Base-by-base conservation (phyloP, 768 basidiomycete genomes). In the Gelatoporia subvermispora region DNA sequence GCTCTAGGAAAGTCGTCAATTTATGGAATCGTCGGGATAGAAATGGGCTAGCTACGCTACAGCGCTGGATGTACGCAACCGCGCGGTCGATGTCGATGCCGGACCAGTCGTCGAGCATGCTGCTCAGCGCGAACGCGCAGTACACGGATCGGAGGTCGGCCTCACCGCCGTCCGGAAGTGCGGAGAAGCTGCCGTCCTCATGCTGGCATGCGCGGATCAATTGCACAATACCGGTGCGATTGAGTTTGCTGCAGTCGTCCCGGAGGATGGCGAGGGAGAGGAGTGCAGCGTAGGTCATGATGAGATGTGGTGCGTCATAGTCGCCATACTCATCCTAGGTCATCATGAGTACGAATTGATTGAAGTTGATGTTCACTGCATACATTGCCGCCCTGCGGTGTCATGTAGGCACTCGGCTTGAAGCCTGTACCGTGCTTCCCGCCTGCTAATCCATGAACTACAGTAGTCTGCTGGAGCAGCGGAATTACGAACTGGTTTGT, bases 221-320 rank as follows among this genome's bases (percentile, higher is more conserved):
- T 17, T 57, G 61, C 13, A 81, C 53, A n/a, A 97, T 67, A 0
- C 85, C 90, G 15, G 66, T 35, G 23, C 84, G 75, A 58, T 97
- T 79, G 20, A 99, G 70, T 47, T 69, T 71, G 28, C 77, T 65
- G 58, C 94, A 85, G 55, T 90, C 83, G 60, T 96, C 95, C n/a
- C 88, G 77, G 21, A 99, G 75, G 52, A 96, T 85, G 0, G 86
- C 81, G 10, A 99, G 82, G 0, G 81, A 77, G 3, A 96, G 68
- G 10, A 99, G 63, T 0, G 93, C 91, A 1, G 93, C 91, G 60
- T 98, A 99, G 8, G 94, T 93, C 78, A 93, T 89, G 47, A 96
- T 91, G 15, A 97, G 71, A 64, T 97, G 87, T 0, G 90, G 88
- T 16, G 78, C 75, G 54, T 87, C 78, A 60, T 82, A 79, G 31